These are phyloP conservation scores for Arthromyces matolae DNA, from an alignment of 768 basidiomycete genomes.

Conservation along the genomic window DNA sequence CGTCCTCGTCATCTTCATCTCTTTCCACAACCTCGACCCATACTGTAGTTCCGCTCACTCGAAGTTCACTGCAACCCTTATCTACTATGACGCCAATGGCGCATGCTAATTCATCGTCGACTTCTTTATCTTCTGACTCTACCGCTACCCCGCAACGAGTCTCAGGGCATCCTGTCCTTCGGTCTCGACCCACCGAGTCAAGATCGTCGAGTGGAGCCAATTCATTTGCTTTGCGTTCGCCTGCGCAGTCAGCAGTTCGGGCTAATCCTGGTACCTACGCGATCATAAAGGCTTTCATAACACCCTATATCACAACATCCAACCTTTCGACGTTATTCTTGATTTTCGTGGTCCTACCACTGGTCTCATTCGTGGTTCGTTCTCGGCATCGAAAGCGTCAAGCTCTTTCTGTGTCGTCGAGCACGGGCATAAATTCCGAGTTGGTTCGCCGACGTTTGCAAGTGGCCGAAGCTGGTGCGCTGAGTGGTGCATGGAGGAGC, in stretches of 20 bases:
- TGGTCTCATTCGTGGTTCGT: constrained; percentile 49
- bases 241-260: constrained; percentile 14
- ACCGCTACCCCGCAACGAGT: constrained; percentile 30
- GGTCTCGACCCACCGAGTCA: constrained; percentile 18
- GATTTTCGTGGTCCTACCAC: constrained; percentile 42
- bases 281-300: constrained; percentile 45
- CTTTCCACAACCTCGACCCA: constrained; percentile 71
- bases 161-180: constrained; percentile 15
- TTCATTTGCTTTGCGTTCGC: constrained; percentile 15
- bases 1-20: constrained; percentile 64
- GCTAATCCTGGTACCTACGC: constrained; percentile 33
- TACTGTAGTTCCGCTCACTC: constrained; percentile 56
- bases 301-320: constrained; percentile 45
- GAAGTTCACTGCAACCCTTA: constrained; percentile 20
- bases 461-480: constrained; percentile 33
- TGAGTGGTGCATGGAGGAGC: constrained; percentile 47
- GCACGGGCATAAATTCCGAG: constrained; percentile 44
- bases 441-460: constrained; percentile 54
- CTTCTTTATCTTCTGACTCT: constrained; percentile 36
- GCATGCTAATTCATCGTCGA: constrained; percentile 31
- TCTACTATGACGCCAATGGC: constrained; percentile 23
- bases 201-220: constrained; percentile 17
- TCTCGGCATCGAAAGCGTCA: constrained; percentile 40
- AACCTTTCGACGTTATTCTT: constrained; percentile 48
- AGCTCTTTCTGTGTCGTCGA: constrained; percentile 15